Base-by-base conservation (phyloP, 164 flowering plant genomes). In the Chimonanthus praecox region DNA sequence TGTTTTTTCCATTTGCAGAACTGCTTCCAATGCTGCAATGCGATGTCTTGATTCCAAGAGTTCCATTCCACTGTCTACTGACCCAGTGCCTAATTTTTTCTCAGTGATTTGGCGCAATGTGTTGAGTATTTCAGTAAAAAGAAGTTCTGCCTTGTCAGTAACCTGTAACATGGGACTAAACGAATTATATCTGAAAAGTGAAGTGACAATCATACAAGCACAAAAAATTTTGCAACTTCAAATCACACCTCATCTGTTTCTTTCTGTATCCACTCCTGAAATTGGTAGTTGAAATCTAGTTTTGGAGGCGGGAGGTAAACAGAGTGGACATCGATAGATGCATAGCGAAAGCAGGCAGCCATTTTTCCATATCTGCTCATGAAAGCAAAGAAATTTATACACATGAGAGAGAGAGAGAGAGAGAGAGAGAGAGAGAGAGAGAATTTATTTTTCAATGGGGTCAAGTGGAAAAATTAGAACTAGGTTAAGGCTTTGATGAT, bases 341-440 rank as follows among this genome's bases (percentile, higher is more conserved):
- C 97, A 88, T 94, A 96, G 47, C 92, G 95, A 80, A 96, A 96
- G 85, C 99, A 95, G 78, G 98, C 99, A 74, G 92, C 97, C 98
- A 92, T 96, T 73, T 82, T 89, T 33, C 98, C 99, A 80, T 83
- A 92, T 80, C 98, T 94, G 90, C 82, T 77, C 46, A 75, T 33
- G 90, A 80, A 79, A 18, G 73, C 20, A 44, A 49, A 69, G 68
- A 46, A 45, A 72, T 11, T 60, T 47, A 7, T 8, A 16, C 20
- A 7, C 3, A 62, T n/a, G 20, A 62, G 20, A 18, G 20, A 10
- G 20, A 16, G 13, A 18, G 20, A 4, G n/a, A 62, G 20, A 62
- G 65, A 62, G 65, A n/a, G 33, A 33, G 33, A 33, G 0, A 54
- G 16, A 58, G 61, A 7, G 4, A 58, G 4, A 58, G 11, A n/a